Base-by-base conservation (phyloP, 169 alveolate genomes). In the Cryptosporidium parvum region DNA sequence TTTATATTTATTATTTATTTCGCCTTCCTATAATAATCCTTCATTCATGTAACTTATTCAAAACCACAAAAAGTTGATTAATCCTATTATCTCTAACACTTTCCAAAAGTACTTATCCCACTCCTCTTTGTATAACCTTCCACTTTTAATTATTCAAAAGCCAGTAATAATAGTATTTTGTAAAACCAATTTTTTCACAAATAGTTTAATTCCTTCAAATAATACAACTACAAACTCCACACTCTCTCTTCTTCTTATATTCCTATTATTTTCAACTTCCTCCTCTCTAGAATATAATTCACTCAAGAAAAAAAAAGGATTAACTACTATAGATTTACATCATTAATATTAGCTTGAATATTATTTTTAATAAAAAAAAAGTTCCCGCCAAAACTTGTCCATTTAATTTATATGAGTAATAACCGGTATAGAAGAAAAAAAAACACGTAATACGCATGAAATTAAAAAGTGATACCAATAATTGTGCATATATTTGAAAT, bases 381-480 rank as follows among this genome's bases (percentile, higher is more conserved):
- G 42, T 26, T 56, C 35, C 67, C 35, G 29, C 35, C 29, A 56
- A 56, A 23, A 56, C 67, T 23, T 48, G 56, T 48, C 21, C 21
- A 48, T 48, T 48, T 48, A 48, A 14, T 48, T 14, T 14, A 45
- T 14, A 45, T 45, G 1, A 45, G 6, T 14, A 48, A 48, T 48
- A 14, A 2, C 52, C 52, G 21, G 56, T 48, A 48, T 48, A 14
- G 56, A 45, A 44, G 16, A 44, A 44, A 44, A 48, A 48, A 48
- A 48, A 48, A 48, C 56, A 48, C 56, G 56, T 48, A 48, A 14
- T 48, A 21, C 56, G 23, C 33, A 59, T 14, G 23, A 59, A 59
- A 26, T 59, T 59, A 59, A 26, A 59, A 59, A 59, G 80, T n/a
- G 8, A 69, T 69, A 31, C 80, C 80, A 39, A 69, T 69, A 39